These are phyloP conservation scores for Lecanosticta acicola DNA, from an alignment of 2,329 filamentous ascomycete genomes.

Conservation along the genomic window DNA sequence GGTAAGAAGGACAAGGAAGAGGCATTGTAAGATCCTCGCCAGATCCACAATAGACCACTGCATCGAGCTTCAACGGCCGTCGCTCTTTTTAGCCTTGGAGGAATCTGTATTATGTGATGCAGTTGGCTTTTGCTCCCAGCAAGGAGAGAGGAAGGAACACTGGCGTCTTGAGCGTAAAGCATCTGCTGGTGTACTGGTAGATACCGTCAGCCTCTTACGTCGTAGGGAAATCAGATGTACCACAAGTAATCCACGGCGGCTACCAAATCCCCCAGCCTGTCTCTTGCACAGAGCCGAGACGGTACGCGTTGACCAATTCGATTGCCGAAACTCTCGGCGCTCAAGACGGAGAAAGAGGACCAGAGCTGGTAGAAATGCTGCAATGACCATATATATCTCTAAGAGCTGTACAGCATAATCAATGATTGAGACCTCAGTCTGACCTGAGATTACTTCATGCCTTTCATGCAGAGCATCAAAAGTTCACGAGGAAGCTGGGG, in stretches of 20 bases:
- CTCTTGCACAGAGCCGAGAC: too few species aligned
- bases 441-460: too few species aligned
- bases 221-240: not conserved
- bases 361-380: not conserved
- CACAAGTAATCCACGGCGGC: too few species aligned
- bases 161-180: slow-evolving; percentile 3
- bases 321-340: not conserved
- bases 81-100: slow-evolving; percentile 15
- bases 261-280: too few species aligned
- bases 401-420: slow-evolving; percentile 1
- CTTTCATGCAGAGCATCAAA: too few species aligned
- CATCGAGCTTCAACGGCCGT: slow-evolving; percentile 5
- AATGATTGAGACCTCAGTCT: too few species aligned
- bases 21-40: slow-evolving; percentile 12
- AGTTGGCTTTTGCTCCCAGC: not conserved
- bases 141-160: not conserved
- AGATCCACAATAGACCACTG: slow-evolving; percentile 1
- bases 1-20: slow-evolving; percentile 32
- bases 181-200: slow-evolving; percentile 9
- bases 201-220: not conserved
- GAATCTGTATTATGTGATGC: not conserved
- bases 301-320: too few species aligned
- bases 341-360: too few species aligned
- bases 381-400: slow-evolving; percentile 1
- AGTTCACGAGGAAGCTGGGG: too few species aligned